A percentile compares a stretch with the other conserved stretches of the same genome.
phyloP scores from a whole-genome alignment of 176 grass and related monocot genomes.

The Raddia distichophylla region DNA sequence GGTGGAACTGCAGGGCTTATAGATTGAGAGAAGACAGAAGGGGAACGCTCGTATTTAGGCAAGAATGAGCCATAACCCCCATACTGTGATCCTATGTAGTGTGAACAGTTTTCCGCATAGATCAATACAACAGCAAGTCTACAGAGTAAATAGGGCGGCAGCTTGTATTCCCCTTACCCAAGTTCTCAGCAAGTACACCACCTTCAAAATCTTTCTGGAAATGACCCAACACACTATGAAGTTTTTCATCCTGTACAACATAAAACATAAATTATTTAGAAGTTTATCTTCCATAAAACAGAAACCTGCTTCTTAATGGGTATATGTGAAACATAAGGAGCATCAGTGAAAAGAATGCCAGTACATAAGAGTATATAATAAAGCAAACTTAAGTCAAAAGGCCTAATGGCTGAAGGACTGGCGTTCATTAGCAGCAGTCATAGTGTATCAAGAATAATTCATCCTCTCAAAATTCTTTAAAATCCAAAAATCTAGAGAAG shows the following conservation, averaged over 20 bases:
- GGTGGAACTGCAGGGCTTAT: constrained; percentile 46
- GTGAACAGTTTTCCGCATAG: constrained; percentile 34
- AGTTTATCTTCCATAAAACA: constrained; percentile 13
- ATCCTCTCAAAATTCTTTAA: background rate
- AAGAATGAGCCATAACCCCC: constrained; percentile 68
- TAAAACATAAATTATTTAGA: constrained; percentile 28
- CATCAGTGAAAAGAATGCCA: background rate
- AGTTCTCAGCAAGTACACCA: constrained; percentile 38
- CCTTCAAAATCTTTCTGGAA: constrained; percentile 71
- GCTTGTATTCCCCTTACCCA: constrained; percentile 52
- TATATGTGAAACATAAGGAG: constrained; percentile 12
- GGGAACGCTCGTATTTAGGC: constrained; percentile 41
- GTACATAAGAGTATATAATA: constrained; percentile 16
- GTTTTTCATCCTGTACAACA: constrained; percentile 61
- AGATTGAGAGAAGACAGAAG: constrained; percentile 45
- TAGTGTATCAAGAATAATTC: constrained; percentile 31
- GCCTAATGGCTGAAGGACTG: background rate
- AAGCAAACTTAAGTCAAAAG: constrained; percentile 16
- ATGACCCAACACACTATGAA: constrained; percentile 68
- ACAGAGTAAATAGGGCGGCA: constrained; percentile 18
- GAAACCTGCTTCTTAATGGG: constrained; percentile 9
- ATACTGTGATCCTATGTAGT: constrained; percentile 53
- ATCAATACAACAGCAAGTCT: constrained; percentile 39
- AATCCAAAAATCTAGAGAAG: background rate
- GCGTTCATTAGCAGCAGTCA: constrained; percentile 12